Evolutionary conservation across 2,329 filamentous ascomycete genomes (phyloP).

Genomic region (Curvularia hawaiiensis): DNA sequence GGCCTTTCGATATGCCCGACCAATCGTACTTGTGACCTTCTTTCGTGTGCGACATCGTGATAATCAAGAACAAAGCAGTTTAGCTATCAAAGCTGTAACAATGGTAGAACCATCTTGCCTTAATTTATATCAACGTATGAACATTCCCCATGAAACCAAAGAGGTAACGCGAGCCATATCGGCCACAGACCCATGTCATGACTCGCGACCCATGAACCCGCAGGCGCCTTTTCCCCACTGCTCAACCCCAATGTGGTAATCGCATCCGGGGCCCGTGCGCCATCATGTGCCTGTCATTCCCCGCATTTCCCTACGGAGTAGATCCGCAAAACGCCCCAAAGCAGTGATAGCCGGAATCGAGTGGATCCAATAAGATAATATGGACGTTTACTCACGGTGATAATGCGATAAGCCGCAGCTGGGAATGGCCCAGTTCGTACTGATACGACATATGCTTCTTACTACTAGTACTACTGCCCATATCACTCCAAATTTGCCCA

Average conservation of each 20-base stretch:
- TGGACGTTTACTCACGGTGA: neutral
- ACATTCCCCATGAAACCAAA: neutral
- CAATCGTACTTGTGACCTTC: neutral
- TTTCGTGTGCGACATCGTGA: neutral
- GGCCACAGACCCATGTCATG: neutral
- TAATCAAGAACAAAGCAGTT: neutral
- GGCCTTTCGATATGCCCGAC: neutral
- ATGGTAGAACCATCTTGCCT: neutral
- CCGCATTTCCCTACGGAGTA: slow-evolving; percentile 1
- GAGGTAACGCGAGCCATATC: neutral
- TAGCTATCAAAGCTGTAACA: neutral
- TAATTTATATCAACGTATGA: neutral
- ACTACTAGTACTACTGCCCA: neutral
- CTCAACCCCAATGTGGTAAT: neutral
- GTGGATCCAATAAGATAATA: neutral
- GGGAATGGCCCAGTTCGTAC: neutral
- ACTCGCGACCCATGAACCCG: neutral
- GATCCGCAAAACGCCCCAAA: neutral
- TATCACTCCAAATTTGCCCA: neutral
- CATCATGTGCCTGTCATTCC: neutral
- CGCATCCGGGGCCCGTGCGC: neutral
- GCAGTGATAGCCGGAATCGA: neutral
- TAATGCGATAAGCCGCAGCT: slow-evolving; percentile 1
- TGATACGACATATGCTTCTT: neutral
- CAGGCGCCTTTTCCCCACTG: neutral